Percentiles rank a stretch among this genome's conserved stretches.
phyloP scores from a whole-genome alignment of 139 green algal genomes.

The Tetradesmus lagerheimii region DNA sequence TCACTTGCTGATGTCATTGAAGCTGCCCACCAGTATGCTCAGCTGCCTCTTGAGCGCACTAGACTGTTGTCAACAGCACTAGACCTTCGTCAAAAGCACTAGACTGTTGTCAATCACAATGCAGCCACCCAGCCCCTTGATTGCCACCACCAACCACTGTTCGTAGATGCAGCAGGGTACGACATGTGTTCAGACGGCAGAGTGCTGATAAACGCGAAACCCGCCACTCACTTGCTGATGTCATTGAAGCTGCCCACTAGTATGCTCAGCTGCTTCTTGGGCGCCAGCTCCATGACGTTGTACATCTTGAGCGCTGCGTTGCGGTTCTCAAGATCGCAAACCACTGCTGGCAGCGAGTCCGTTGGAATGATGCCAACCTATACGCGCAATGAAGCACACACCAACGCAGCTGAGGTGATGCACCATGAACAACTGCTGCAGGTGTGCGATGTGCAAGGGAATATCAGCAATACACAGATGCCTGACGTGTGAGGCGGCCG shows the following conservation, averaged over 20 bases:
- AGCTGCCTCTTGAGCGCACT: no score
- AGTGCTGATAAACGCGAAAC: not conserved
- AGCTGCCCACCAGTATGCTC: no score
- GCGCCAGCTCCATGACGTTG: slow-evolving; percentile 72
- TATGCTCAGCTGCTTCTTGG: slow-evolving; percentile 84
- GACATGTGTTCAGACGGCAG: no score
- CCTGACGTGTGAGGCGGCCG: no score
- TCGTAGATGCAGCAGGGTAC: no score
- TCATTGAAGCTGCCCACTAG: slow-evolving; percentile 62
- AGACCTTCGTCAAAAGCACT: no score
- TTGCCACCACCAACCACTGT: no score
- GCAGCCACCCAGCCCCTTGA: no score
- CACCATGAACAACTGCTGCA: not conserved
- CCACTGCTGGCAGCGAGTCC: slow-evolving; percentile 87
- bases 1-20: no score
- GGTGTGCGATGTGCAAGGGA: not conserved
- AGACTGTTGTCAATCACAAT: no score
- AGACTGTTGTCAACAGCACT: no score
- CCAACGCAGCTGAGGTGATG: not conserved
- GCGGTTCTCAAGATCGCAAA: slow-evolving; percentile 80
- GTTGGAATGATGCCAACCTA: slow-evolving; percentile 91
- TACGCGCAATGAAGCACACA: not conserved
- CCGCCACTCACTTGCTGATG: slow-evolving; percentile 36
- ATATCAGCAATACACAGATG: not conserved
- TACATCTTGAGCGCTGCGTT: slow-evolving; percentile 81